phyloP scores from a whole-genome alignment of 164 flowering plant genomes.

The Annona cherimola region DNA sequence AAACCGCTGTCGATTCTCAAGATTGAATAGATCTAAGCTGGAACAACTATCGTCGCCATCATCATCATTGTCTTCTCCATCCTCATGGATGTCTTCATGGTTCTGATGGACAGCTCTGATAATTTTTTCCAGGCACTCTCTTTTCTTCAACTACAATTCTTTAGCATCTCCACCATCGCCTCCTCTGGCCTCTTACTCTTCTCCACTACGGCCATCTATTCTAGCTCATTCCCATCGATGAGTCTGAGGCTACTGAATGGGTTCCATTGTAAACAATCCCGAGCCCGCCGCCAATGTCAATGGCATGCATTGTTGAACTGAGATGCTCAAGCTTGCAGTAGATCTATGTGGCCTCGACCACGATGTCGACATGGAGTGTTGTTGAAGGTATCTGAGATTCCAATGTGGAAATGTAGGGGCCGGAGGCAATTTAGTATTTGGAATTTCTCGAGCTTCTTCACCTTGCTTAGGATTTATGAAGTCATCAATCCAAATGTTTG shows the following conservation, averaged over 20 bases:
- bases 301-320: no score
- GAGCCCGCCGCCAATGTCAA: no score
- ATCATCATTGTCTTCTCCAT: slow-evolving; percentile 32
- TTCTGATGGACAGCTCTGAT: slow-evolving; percentile 20
- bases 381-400: slow-evolving; percentile 29
- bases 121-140: slow-evolving; percentile 10
- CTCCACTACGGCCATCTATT: slow-evolving; percentile 26
- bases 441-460: no score
- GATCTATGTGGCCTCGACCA: slow-evolving; percentile 39
- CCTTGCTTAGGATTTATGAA: no score
- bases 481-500: no score
- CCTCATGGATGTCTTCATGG: slow-evolving; percentile 23
- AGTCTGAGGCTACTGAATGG: slow-evolving; percentile 38
- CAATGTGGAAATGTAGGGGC: no score
- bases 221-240: slow-evolving; percentile 29
- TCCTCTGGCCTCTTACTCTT: slow-evolving; percentile 43
- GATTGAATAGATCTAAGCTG: slow-evolving; percentile 90
- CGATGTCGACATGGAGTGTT: slow-evolving; percentile 65
- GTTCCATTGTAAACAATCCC: no score
- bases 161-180: slow-evolving; percentile 41
- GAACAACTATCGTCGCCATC: slow-evolving; percentile 70
- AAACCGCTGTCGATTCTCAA: slow-evolving; percentile 37
- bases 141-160: slow-evolving; percentile 29
- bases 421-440: no score
- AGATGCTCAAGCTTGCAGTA: no score